Evolutionary conservation across 108 stramenopile species (phyloP).

Genomic region (Nitzschia palea): DNA sequence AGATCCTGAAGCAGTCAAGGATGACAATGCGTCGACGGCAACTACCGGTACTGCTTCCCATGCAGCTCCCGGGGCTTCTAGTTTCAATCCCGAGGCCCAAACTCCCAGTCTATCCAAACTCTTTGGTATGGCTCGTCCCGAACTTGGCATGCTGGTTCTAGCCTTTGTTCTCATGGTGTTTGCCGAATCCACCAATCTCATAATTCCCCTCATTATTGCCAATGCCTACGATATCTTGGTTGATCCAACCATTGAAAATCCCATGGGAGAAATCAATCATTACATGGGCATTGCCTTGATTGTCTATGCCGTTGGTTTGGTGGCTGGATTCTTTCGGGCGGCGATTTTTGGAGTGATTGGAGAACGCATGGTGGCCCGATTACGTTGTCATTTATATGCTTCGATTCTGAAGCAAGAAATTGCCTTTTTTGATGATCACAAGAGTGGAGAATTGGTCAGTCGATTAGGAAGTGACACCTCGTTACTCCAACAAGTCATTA

Average conservation of each 20-base stretch:
- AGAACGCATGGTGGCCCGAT: constrained; percentile 74
- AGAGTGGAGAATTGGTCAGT: constrained; percentile 77
- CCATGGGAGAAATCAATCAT: constrained; percentile 45
- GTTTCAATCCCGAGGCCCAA: too few species aligned
- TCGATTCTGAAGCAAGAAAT: constrained; percentile 74
- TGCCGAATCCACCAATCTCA: constrained; percentile 36
- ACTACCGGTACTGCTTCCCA: too few species aligned
- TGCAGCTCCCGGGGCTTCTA: too few species aligned
- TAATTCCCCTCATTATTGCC: constrained; percentile 47
- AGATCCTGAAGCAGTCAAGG: too few species aligned
- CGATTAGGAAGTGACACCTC: constrained; percentile 70
- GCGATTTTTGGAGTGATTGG: constrained; percentile 55
- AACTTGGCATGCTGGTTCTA: constrained; percentile 34
- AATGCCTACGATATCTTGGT: constrained; percentile 49
- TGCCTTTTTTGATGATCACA: constrained; percentile 79
- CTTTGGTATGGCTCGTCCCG: constrained; percentile 22
- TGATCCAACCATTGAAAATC: constrained; percentile 18
- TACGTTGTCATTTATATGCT: constrained; percentile 55
- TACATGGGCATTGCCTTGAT: constrained; percentile 42
- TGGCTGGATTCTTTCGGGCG: constrained; percentile 46
- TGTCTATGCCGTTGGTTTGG: constrained; percentile 24
- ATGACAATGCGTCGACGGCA: too few species aligned
- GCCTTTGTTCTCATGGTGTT: constrained; percentile 37
- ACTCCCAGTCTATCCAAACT: constrained; percentile 9
- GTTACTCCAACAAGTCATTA: constrained; percentile 60